These are phyloP conservation scores for Cyphellophora attinorum DNA, from an alignment of 2,329 filamentous ascomycete species.

Conservation along the genomic window DNA sequence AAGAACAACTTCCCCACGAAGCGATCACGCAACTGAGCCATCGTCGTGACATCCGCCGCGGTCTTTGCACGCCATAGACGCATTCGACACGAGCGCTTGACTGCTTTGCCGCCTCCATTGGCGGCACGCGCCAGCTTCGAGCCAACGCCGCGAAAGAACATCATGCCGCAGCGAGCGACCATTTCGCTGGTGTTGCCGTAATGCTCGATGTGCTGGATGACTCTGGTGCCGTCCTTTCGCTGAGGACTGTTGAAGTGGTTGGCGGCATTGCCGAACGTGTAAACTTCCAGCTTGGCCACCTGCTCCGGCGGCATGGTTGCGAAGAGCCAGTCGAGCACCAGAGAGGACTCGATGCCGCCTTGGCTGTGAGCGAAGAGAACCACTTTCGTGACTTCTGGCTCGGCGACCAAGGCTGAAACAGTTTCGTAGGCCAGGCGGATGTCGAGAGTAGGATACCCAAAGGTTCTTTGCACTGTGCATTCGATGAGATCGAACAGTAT, in stretches of 20 bases:
- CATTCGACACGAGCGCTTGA: neutral
- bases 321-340: conserved; percentile 68
- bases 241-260: conserved; percentile 73
- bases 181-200: conserved; percentile 68
- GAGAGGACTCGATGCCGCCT: conserved; percentile 62
- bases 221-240: conserved; percentile 27
- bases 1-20: conserved; percentile 42
- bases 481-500: conserved; percentile 69
- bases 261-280: conserved; percentile 67
- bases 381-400: conserved; percentile 55
- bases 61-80: conserved; percentile 1
- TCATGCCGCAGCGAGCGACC: conserved; percentile 63
- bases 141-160: conserved; percentile 36
- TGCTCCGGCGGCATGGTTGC: conserved; percentile 59
- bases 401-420: conserved; percentile 55
- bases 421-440: conserved; percentile 49
- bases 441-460: conserved; percentile 62
- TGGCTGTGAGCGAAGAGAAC: conserved; percentile 69
- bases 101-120: neutral
- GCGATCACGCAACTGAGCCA: conserved; percentile 27
- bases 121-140: neutral
- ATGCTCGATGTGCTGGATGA: conserved; percentile 67
- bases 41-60: conserved; percentile 5
- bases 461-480: conserved; percentile 66
- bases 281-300: conserved; percentile 60